These are phyloP conservation scores for Pleurotus cornucopiae DNA, from an alignment of 768 basidiomycete genomes.

Conservation along the genomic window DNA sequence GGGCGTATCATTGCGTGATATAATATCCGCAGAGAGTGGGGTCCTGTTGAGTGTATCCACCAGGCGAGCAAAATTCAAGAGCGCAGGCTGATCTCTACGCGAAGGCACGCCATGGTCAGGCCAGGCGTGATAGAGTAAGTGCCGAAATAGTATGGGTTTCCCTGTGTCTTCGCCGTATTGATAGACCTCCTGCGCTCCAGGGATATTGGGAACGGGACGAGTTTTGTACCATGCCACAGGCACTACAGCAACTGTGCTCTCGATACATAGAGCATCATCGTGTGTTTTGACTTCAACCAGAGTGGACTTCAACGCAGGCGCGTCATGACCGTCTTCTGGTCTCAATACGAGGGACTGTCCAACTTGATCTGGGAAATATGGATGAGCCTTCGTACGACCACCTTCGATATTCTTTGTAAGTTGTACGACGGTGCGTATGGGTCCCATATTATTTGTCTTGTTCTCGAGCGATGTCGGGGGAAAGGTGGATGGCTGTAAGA, in stretches of 20 bases:
- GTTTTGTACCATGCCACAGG: conserved; percentile 22
- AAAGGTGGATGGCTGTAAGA: conserved; percentile 43
- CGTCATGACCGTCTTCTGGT: conserved; percentile 39
- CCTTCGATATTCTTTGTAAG: conserved; percentile 71
- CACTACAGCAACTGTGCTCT: conserved; percentile 55
- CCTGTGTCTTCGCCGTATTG: conserved; percentile 17
- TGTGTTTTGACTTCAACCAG: conserved; percentile 42
- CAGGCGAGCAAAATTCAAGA: conserved; percentile 60
- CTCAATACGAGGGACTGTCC: conserved; percentile 47
- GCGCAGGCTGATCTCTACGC: conserved; percentile 49
- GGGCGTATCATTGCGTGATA: conserved; percentile 31
- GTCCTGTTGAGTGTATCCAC: conserved; percentile 60
- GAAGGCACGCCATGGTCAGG: conserved; percentile 83
- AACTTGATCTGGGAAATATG: conserved; percentile 64
- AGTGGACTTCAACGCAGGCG: conserved; percentile 52
- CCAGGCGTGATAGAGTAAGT: conserved; percentile 74
- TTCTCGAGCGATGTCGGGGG: conserved; percentile 25
- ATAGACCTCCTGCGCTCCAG: conserved; percentile 9
- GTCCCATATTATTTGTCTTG: conserved; percentile 22
- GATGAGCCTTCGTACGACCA: conserved; percentile 68
- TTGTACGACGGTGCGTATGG: conserved; percentile 75
- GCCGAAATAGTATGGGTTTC: conserved; percentile 52
- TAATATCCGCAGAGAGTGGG: conserved; percentile 20
- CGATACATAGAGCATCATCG: conserved; percentile 54
- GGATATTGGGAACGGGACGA: background rate